Evolutionary conservation across 2,329 filamentous ascomycete species (phyloP).

Genomic region (Huntiella decipiens): DNA sequence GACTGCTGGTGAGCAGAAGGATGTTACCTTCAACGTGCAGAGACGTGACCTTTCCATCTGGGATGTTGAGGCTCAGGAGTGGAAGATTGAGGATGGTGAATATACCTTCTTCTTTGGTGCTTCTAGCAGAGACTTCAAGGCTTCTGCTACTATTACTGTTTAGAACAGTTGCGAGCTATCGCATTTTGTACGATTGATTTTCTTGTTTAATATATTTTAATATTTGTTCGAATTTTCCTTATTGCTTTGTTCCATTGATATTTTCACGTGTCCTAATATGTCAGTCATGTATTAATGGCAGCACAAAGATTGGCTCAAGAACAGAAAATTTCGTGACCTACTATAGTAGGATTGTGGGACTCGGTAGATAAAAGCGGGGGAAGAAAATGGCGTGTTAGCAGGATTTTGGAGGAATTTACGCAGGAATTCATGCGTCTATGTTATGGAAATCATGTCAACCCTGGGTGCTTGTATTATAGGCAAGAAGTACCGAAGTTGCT

Average conservation of each 20-base stretch:
- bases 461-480: too few species aligned
- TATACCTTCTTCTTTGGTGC: slow-evolving; percentile 27
- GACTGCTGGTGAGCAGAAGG: slow-evolving; percentile 24
- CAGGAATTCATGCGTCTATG: too few species aligned
- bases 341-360: too few species aligned
- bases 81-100: slow-evolving; percentile 30
- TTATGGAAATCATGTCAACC: too few species aligned
- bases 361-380: too few species aligned
- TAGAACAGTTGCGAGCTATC: not conserved
- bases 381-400: not conserved
- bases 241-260: not conserved
- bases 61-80: slow-evolving; percentile 42
- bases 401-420: too few species aligned
- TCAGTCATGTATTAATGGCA: too few species aligned
- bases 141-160: slow-evolving; percentile 4
- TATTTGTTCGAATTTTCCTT: not conserved
- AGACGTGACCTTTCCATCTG: slow-evolving; percentile 48
- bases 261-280: too few species aligned
- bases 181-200: not conserved
- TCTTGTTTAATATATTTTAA: not conserved
- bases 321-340: not conserved
- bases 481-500: too few species aligned
- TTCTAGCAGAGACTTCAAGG: slow-evolving; percentile 25
- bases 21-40: slow-evolving; percentile 33
- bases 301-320: too few species aligned